Percentiles rank a stretch among this genome's conserved stretches.
These are phyloP conservation scores for Royoungia palumana DNA, from an alignment of 768 basidiomycete species.

Conservation along the genomic window DNA sequence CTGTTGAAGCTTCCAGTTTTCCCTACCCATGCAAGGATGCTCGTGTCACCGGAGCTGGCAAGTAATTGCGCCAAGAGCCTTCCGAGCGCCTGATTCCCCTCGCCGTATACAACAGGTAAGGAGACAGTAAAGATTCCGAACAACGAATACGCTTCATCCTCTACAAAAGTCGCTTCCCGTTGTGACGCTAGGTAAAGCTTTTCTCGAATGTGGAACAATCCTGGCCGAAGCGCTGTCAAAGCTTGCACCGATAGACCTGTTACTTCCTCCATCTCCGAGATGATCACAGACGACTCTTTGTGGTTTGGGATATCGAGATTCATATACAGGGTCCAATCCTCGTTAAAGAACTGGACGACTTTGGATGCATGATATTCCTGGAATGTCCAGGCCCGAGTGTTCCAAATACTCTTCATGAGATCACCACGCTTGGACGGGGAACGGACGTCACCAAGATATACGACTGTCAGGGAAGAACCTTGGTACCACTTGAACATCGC, in stretches of 20 bases:
- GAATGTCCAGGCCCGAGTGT: slow-evolving; percentile 6
- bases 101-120: not conserved
- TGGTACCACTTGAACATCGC: slow-evolving; percentile 7
- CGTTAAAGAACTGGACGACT: too few species aligned
- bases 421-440: not conserved
- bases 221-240: not conserved
- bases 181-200: not conserved
- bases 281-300: not conserved
- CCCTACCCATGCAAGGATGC: slow-evolving; percentile 4
- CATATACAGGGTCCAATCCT: not conserved
- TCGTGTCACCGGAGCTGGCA: not conserved
- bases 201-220: not conserved
- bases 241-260: not conserved
- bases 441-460: slow-evolving; percentile 4
- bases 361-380: too few species aligned
- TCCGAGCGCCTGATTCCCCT: not conserved
- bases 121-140: not conserved
- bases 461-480: not conserved
- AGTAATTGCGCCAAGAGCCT: not conserved
- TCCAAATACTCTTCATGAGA: not conserved
- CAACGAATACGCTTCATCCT: slow-evolving; percentile 1
- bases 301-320: not conserved
- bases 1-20: slow-evolving; percentile 1
- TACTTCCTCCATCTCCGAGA: not conserved
- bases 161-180: not conserved